Evolutionary conservation across 2,329 filamentous ascomycete genomes (phyloP).

Genomic region (Penicillium sp.): DNA sequence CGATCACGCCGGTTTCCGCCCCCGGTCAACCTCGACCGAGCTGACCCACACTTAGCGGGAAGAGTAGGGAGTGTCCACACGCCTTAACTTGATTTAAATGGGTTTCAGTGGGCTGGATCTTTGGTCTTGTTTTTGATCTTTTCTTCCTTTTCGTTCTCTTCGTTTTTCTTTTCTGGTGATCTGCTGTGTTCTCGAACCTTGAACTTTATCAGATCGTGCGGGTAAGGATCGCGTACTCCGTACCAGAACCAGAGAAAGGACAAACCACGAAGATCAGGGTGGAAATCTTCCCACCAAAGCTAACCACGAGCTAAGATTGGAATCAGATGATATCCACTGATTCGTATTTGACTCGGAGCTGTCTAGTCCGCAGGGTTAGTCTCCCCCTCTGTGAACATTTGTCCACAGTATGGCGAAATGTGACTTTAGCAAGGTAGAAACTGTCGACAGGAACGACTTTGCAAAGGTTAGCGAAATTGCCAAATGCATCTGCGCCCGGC

Average conservation of each 20-base stretch:
- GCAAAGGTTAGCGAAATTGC: no score
- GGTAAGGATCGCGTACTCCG: background rate
- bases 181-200: background rate
- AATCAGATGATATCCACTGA: background rate
- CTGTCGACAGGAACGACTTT: no score
- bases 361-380: background rate
- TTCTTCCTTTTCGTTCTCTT: background rate
- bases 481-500: no score
- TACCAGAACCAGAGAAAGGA: background rate
- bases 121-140: background rate
- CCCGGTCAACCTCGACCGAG: constrained; percentile 9
- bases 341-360: background rate
- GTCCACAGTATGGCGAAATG: no score
- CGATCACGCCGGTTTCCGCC: constrained; percentile 9
- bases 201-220: background rate
- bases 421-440: no score
- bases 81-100: background rate
- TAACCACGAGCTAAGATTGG: background rate
- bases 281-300: background rate
- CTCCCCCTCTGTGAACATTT: no score
- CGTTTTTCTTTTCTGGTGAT: no score
- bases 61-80: constrained; percentile 8
- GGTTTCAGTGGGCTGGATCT: background rate
- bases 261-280: background rate
- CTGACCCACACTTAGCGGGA: constrained; percentile 19